Conservation (phyloP, 2,329 filamentous ascomycete species). For the Fusarium albidum region DNA sequence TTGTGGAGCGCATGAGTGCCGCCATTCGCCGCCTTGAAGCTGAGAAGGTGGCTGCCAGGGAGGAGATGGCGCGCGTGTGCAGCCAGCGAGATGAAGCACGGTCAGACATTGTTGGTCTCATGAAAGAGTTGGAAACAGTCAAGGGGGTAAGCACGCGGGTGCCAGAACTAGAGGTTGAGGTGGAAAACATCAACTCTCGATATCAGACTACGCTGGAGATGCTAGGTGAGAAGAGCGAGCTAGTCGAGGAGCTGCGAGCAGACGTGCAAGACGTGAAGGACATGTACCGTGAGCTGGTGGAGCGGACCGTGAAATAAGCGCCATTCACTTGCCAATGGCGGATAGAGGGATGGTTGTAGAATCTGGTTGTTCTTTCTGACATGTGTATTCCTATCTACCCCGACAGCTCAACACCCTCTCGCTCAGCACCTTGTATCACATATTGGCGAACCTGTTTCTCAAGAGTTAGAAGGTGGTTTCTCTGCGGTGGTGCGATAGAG, state of each 20-base stretch:
- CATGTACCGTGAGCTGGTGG: slow-evolving; percentile 93
- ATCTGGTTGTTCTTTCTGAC: slow-evolving; percentile 19
- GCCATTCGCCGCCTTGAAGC: slow-evolving; percentile 90
- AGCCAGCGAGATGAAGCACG: slow-evolving; percentile 91
- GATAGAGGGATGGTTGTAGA: slow-evolving; percentile 12
- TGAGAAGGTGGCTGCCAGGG: slow-evolving; percentile 87
- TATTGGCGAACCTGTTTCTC: slow-evolving; percentile 72
- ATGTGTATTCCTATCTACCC: slow-evolving; percentile 38
- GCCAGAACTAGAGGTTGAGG: slow-evolving; percentile 70
- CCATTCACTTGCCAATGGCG: slow-evolving; percentile 1
- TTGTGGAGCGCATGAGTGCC: slow-evolving; percentile 95
- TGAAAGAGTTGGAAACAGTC: slow-evolving; percentile 84
- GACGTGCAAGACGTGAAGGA: slow-evolving; percentile 94
- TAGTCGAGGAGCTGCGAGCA: slow-evolving; percentile 86
- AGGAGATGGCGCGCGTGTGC: slow-evolving; percentile 82
- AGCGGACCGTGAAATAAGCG: slow-evolving; percentile 76
- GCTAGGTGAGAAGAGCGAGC: slow-evolving; percentile 95
- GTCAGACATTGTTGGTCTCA: slow-evolving; percentile 87
- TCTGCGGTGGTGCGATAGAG: slow-evolving; percentile 1
- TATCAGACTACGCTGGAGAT: slow-evolving; percentile 94
- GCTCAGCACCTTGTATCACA: slow-evolving; percentile 79
- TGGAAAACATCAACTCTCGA: slow-evolving; percentile 74
- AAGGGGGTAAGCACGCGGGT: slow-evolving; percentile 67
- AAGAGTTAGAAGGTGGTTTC: slow-evolving; percentile 34
- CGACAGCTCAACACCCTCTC: slow-evolving; percentile 77